These are phyloP conservation scores for Lichtheimia ramosa DNA, from an alignment of 371 early-diverging fungal genomes.

Conservation along the genomic window DNA sequence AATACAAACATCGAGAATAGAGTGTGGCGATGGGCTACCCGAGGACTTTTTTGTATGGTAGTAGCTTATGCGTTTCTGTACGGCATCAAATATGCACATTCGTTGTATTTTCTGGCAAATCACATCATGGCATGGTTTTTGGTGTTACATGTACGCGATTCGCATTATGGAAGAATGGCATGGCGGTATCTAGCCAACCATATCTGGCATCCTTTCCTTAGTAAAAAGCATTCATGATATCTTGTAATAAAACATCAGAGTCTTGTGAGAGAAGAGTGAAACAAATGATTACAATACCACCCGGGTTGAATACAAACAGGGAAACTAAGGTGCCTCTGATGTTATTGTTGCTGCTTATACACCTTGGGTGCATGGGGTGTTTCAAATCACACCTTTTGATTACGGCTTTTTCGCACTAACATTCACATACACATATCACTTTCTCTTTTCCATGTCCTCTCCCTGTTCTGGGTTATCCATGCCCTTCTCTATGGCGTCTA, in stretches of 20 bases:
- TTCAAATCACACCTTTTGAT: constrained; percentile 1
- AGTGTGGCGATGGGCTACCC: constrained; percentile 29
- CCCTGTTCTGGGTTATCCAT: background rate
- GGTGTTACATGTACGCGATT: constrained; percentile 39
- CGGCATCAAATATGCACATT: constrained; percentile 52
- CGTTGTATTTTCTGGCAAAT: constrained; percentile 47
- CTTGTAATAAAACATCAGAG: background rate
- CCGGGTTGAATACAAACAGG: constrained; percentile 4
- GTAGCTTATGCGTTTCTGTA: constrained; percentile 44
- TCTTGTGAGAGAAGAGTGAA: background rate
- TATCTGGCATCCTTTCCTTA: constrained; percentile 21
- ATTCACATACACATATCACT: background rate
- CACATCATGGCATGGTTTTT: constrained; percentile 43
- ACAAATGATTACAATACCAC: background rate
- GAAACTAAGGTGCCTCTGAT: background rate
- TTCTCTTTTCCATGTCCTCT: constrained; percentile 5
- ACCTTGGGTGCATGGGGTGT: constrained; percentile 3
- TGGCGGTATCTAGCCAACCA: constrained; percentile 36
- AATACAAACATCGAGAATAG: constrained; percentile 16
- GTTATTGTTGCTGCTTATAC: background rate
- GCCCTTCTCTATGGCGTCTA: constrained; percentile 1
- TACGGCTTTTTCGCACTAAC: background rate
- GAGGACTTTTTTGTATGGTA: constrained; percentile 30
- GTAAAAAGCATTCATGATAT: constrained; percentile 43
- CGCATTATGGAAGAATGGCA: constrained; percentile 31